A percentile compares a stretch with the other conserved stretches of the same genome.
These are phyloP conservation scores for Thelonectria olida DNA, from an alignment of 2,329 filamentous ascomycete species.

Conservation along the genomic window DNA sequence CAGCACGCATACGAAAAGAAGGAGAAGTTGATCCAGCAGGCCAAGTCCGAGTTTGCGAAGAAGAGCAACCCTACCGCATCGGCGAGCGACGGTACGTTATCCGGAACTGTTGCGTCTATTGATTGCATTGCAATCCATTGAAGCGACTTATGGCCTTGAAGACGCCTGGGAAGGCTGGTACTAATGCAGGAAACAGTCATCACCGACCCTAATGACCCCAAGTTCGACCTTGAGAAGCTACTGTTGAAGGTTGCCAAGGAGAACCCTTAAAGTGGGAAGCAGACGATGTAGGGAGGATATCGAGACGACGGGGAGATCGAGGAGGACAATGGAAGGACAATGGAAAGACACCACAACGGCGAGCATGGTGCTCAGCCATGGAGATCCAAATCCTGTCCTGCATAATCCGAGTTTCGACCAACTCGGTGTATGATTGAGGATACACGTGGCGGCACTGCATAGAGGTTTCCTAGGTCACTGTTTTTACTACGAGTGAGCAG, in stretches of 20 bases:
- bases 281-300: constrained; percentile 30
- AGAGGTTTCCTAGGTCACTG: constrained; percentile 58
- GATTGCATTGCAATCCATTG: not conserved
- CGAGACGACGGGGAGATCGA: constrained; percentile 35
- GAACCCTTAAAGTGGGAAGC: constrained; percentile 54
- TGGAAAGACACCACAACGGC: constrained; percentile 32
- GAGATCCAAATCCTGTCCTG: constrained; percentile 34
- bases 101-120: not conserved
- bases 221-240: constrained; percentile 92
- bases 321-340: constrained; percentile 39
- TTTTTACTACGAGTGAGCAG: constrained; percentile 56
- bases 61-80: constrained; percentile 65
- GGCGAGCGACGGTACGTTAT: constrained; percentile 44
- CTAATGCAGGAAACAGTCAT: constrained; percentile 43
- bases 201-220: constrained; percentile 79
- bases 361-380: constrained; percentile 37
- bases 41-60: constrained; percentile 90
- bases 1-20: constrained; percentile 91
- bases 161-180: constrained; percentile 5
- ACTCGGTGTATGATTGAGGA: constrained; percentile 51
- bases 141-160: not conserved
- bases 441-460: constrained; percentile 56
- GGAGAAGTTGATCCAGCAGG: constrained; percentile 89
- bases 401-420: constrained; percentile 43
- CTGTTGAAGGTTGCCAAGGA: constrained; percentile 70